These are phyloP conservation scores for Zea mays DNA, from an alignment of 176 grass and related monocot species.

Conservation along the genomic window Zm-B73-REFERENCE-NAM-5.0 NC_050097.1:110503001-110503500, in stretches of 20 bases:
- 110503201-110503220: conserved; percentile 73
- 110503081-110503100: conserved; percentile 52
- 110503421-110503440: not conserved
- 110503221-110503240: conserved; percentile 59
- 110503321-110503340: not conserved
- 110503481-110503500: too few relatives aligned
- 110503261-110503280: conserved; percentile 41
- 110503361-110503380: not conserved
- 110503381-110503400: not conserved
- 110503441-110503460: too few relatives aligned
- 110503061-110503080: not conserved
- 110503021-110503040: too few relatives aligned
- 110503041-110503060: not conserved
- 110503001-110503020: too few relatives aligned
- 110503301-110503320: conserved; percentile 13
- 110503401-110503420: not conserved
- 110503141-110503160: conserved; percentile 40
- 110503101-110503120: conserved; percentile 52
- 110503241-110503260: conserved; percentile 64
- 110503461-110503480: too few relatives aligned
- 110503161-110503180: not conserved
- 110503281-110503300: conserved; percentile 6
- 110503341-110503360: not conserved
- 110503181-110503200: conserved; percentile 63
- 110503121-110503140: conserved; percentile 52